Evolutionary conservation across 257 asterid species (phyloP).

Genomic region (Lycium ferocissimum): DNA sequence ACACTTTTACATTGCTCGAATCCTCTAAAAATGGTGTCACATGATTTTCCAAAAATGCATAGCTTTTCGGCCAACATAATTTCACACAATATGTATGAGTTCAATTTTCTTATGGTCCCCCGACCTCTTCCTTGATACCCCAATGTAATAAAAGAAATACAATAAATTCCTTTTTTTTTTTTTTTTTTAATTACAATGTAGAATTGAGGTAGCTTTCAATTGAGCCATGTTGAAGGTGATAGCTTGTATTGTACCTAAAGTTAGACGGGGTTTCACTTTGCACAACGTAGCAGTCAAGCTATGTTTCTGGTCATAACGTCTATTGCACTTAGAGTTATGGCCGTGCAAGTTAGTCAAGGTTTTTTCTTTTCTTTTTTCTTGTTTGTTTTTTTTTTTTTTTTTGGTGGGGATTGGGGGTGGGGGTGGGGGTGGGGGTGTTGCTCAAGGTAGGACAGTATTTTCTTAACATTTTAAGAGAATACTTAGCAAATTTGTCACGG

Average conservation of each 20-base stretch:
- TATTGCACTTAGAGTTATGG: neutral
- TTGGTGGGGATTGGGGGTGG: neutral
- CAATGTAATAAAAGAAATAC: no score
- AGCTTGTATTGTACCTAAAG: slow-evolving; percentile 8
- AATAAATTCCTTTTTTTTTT: no score
- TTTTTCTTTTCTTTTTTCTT: neutral
- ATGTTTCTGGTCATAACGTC: slow-evolving; percentile 6
- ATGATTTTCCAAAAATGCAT: no score
- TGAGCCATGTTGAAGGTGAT: neutral
- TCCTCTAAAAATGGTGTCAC: no score
- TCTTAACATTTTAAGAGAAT: neutral
- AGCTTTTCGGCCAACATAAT: no score
- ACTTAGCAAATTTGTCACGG: slow-evolving; percentile 26
- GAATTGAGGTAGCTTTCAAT: neutral
- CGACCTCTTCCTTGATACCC: no score
- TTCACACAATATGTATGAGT: no score
- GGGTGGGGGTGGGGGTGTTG: neutral
- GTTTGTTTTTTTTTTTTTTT: no score
- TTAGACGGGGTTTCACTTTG: slow-evolving; percentile 21
- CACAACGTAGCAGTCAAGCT: slow-evolving; percentile 27
- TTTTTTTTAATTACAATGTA: no score
- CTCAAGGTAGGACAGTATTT: slow-evolving; percentile 4
- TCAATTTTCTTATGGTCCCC: no score
- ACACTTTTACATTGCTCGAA: no score
- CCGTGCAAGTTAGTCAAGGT: neutral